Conservation (phyloP, 2,329 filamentous ascomycete genomes). For the Aspergillus hiratsukae region DNA sequence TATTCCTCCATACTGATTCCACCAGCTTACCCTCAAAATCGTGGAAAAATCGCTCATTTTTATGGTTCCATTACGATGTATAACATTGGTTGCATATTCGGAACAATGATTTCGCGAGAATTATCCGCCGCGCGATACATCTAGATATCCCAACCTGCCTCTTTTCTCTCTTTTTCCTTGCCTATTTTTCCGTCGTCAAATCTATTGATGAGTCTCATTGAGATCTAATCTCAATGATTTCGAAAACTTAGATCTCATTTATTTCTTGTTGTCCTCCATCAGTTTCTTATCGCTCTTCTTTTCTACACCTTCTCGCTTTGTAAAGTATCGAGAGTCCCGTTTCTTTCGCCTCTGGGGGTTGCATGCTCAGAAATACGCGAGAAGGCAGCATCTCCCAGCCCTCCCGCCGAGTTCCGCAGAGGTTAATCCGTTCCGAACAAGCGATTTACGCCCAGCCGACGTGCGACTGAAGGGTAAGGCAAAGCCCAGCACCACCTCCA, state of each 20-base stretch:
- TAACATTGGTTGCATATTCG: neutral
- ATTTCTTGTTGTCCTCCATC: constrained; percentile 7
- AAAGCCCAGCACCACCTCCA: constrained; percentile 15
- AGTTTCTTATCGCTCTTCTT: constrained; percentile 2
- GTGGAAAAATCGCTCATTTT: neutral
- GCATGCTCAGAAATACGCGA: constrained; percentile 35
- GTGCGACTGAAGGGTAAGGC: neutral
- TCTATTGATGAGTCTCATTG: constrained; percentile 5
- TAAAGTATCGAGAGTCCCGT: neutral
- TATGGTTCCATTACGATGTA: neutral
- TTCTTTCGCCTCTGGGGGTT: constrained; percentile 11
- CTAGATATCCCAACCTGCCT: neutral
- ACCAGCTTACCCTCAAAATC: constrained; percentile 1
- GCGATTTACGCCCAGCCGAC: constrained; percentile 29
- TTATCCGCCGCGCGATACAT: neutral
- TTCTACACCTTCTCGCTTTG: constrained; percentile 1
- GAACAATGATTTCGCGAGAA: neutral
- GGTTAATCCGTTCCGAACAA: constrained; percentile 37
- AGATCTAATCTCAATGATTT: neutral
- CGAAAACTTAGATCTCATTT: neutral
- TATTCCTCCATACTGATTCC: neutral
- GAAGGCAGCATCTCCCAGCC: constrained; percentile 31
- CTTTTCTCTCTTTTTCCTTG: neutral
- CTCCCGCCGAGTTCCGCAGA: constrained; percentile 21
- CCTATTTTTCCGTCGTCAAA: constrained; percentile 1